Percentiles rank a stretch among this genome's conserved stretches.
Conservation (phyloP, 2,329 filamentous ascomycete genomes). For the Teratosphaeria pseudoeucalypti region DNA sequence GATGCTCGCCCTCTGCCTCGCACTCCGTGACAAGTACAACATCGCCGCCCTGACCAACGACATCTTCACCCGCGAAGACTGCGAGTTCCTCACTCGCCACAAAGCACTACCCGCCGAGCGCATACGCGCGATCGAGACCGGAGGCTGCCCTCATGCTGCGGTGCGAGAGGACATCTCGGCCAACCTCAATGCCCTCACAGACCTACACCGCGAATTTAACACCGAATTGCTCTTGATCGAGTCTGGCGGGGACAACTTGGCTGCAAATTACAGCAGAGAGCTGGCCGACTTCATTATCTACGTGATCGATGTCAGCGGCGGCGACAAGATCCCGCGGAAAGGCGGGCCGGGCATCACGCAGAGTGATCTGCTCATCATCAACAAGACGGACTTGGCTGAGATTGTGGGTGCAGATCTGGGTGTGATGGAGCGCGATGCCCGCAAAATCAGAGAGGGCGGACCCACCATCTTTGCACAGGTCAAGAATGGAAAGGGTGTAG, state of each 20-base stretch:
- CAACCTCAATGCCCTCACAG: constrained; percentile 86
- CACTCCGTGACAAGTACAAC: constrained; percentile 68
- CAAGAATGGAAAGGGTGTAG: constrained; percentile 78
- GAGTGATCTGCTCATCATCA: constrained; percentile 84
- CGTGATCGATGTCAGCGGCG: constrained; percentile 92
- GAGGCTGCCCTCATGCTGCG: constrained; percentile 91
- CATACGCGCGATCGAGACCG: constrained; percentile 94
- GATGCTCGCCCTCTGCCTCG: constrained; percentile 85
- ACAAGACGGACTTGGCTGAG: constrained; percentile 92
- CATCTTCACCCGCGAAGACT: constrained; percentile 96
- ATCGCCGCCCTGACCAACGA: constrained; percentile 97
- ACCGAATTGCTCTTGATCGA: constrained; percentile 88
- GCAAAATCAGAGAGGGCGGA: constrained; percentile 87
- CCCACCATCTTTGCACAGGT: constrained; percentile 95
- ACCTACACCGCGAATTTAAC: constrained; percentile 68
- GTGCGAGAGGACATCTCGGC: constrained; percentile 93
- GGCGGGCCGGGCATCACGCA: constrained; percentile 96
- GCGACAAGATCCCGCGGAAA: constrained; percentile 93
- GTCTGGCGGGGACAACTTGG: constrained; percentile 89
- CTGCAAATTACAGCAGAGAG: constrained; percentile 91
- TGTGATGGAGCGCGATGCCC: constrained; percentile 90
- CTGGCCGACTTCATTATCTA: constrained; percentile 97
- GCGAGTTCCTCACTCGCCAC: constrained; percentile 88
- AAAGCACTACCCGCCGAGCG: constrained; percentile 69
- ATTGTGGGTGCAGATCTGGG: constrained; percentile 78